Percentiles rank a stretch among this genome's conserved stretches.
These are phyloP conservation scores for Malus hybrid DNA, from an alignment of 331 rosid species.

Conservation along the genomic window DNA sequence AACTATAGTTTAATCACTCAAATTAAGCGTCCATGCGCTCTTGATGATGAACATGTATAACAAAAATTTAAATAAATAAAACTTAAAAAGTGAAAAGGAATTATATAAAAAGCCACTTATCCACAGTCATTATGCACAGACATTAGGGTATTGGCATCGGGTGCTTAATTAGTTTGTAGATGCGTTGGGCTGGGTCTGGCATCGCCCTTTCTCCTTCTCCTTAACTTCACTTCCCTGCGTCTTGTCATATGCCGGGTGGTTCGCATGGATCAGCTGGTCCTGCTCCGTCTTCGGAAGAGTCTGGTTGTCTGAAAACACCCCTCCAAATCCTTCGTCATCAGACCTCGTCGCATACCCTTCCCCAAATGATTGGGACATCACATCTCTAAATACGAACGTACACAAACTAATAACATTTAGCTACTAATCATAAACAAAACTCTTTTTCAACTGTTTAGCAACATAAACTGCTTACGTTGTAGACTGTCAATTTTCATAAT, in stretches of 20 bases:
- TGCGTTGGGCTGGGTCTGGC: conserved; percentile 27
- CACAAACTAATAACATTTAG: background rate
- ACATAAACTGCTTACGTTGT: background rate
- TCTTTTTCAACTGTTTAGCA: background rate
- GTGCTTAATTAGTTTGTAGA: background rate
- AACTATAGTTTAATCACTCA: background rate
- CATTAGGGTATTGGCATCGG: background rate
- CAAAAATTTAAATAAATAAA: background rate
- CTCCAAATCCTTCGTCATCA: conserved; percentile 93
- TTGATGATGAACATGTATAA: background rate
- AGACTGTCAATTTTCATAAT: background rate
- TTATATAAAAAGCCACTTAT: background rate
- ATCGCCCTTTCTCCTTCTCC: conserved; percentile 64
- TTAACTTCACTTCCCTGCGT: conserved; percentile 84
- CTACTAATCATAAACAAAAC: background rate
- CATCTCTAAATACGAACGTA: conserved; percentile 27
- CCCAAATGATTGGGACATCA: conserved; percentile 80
- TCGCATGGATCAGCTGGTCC: conserved; percentile 37
- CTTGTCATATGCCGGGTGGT: conserved; percentile 75
- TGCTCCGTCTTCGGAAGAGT: conserved; percentile 11
- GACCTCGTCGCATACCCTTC: conserved; percentile 74
- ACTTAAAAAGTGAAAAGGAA: background rate
- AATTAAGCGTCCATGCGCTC: background rate
- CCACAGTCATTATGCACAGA: background rate
- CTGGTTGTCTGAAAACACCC: conserved; percentile 41